phyloP scores from a whole-genome alignment of 306 rosid species.

The Lathyrus tuberosus region DNA sequence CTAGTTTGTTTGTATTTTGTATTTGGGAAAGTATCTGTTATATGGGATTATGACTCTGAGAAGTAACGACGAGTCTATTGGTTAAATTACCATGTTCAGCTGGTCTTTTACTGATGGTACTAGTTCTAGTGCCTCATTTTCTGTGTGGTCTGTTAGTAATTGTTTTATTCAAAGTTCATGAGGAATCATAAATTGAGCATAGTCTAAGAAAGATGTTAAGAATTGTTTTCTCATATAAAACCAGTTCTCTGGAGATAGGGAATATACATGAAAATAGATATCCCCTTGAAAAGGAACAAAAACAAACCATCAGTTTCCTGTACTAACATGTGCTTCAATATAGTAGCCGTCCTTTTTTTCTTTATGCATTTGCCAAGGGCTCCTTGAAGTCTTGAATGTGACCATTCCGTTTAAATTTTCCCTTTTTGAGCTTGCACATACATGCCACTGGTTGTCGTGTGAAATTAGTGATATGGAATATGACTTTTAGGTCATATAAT shows the following conservation, averaged over 20 bases:
- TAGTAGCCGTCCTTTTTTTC: background rate
- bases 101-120: background rate
- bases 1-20: constrained; percentile 19
- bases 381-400: background rate
- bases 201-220: background rate
- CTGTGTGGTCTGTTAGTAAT: background rate
- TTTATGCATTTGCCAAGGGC: background rate
- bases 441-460: constrained; percentile 10
- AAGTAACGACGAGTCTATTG: background rate
- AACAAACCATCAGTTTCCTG: background rate
- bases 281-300: constrained; percentile 8
- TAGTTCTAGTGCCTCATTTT: background rate
- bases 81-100: background rate
- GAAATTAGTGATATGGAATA: constrained; percentile 1
- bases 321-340: constrained; percentile 22
- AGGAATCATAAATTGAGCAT: background rate
- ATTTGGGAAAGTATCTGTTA: background rate
- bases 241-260: background rate
- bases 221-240: constrained; percentile 12
- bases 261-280: background rate
- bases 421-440: background rate
- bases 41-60: background rate
- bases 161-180: background rate
- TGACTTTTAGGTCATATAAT: constrained; percentile 4
- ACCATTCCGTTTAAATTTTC: background rate